phyloP scores from a whole-genome alignment of 257 asterid species.

The Mitragyna speciosa region DNA sequence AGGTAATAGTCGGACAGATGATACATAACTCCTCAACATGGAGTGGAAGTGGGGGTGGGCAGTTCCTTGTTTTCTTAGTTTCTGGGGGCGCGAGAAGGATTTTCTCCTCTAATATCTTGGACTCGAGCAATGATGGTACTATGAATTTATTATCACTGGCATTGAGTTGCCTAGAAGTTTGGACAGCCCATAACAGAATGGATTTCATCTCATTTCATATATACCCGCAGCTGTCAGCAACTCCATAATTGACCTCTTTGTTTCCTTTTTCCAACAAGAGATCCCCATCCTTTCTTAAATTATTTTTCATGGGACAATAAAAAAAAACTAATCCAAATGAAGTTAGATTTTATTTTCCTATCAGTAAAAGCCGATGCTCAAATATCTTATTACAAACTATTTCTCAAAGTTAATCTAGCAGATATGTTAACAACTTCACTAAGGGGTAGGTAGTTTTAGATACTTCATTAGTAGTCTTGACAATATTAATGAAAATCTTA shows the following conservation, averaged over 20 bases:
- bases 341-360: not conserved
- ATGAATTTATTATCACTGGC: not conserved
- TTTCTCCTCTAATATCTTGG: not conserved
- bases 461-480: no score
- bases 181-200: conserved; percentile 5
- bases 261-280: not conserved
- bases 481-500: no score
- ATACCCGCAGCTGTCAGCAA: conserved; percentile 3
- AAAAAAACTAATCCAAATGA: not conserved
- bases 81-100: not conserved
- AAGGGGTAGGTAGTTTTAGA: no score
- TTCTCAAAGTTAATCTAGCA: no score
- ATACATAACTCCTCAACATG: not conserved
- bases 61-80: not conserved
- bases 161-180: conserved; percentile 12
- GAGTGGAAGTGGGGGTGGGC: not conserved
- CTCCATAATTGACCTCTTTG: conserved; percentile 14
- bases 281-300: conserved; percentile 7
- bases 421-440: no score
- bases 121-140: not conserved
- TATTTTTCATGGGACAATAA: not conserved
- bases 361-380: not conserved
- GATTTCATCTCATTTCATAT: not conserved
- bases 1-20: no score
- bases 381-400: no score